Percentiles rank a stretch among this genome's conserved stretches.
These are phyloP conservation scores for Hirsutella rhossiliensis DNA, from an alignment of 2,329 filamentous ascomycete genomes.

Conservation along the genomic window DNA sequence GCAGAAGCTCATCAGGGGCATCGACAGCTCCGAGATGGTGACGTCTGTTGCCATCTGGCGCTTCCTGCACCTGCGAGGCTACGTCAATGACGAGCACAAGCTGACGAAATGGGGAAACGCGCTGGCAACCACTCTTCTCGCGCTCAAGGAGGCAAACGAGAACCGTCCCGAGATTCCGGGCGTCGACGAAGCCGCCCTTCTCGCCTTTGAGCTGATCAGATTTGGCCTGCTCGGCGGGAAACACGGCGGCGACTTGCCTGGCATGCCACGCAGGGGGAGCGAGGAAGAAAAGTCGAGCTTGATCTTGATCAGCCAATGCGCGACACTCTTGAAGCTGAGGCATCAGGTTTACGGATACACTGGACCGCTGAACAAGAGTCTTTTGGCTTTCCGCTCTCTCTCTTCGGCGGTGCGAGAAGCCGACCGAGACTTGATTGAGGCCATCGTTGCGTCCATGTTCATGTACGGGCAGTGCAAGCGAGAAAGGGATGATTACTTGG, in stretches of 20 bases:
- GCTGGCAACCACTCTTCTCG: constrained; percentile 55
- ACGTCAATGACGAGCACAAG: constrained; percentile 66
- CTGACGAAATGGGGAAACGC: constrained; percentile 78
- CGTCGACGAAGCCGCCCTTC: constrained; percentile 65
- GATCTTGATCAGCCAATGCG: constrained; percentile 74
- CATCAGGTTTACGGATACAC: constrained; percentile 87
- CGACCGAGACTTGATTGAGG: constrained; percentile 74
- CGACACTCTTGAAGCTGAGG: constrained; percentile 68
- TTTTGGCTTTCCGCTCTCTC: constrained; percentile 77
- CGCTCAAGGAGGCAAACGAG: constrained; percentile 42
- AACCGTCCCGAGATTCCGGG: constrained; percentile 29
- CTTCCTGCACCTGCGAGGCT: constrained; percentile 80
- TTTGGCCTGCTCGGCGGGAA: constrained; percentile 66
- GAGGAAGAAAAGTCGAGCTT: constrained; percentile 69
- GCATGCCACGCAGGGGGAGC: constrained; percentile 40
- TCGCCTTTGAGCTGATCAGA: constrained; percentile 76
- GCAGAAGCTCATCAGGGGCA: constrained; percentile 46
- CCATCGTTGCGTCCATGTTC: constrained; percentile 68
- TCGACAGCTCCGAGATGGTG: constrained; percentile 54
- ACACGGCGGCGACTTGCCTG: constrained; percentile 43
- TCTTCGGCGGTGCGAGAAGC: constrained; percentile 67
- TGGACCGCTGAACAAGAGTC: constrained; percentile 80
- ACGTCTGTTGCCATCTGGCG: constrained; percentile 69
- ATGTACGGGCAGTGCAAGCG: constrained; percentile 69
- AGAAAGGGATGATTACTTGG: constrained; percentile 50